Base-by-base conservation (phyloP, 257 asterid species). In the Eustoma russellianum region DNA sequence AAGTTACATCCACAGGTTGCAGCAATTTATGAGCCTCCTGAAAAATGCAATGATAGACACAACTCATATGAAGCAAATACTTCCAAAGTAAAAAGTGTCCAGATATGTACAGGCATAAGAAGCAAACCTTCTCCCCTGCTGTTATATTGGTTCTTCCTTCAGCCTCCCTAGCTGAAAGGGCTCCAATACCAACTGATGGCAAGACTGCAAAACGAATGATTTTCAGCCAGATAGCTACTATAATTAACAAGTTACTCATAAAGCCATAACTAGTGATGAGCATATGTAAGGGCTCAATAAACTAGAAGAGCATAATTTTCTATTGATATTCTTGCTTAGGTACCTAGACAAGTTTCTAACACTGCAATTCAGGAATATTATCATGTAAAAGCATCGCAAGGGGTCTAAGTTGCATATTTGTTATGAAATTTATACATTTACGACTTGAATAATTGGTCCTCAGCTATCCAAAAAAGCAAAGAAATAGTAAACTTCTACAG, bases 91-190 rank as follows among this genome's bases (percentile, higher is more conserved):
- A 50, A 17, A 5, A 35, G 30, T 24, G 30, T 24, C 30, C 30
- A 24, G 2, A 24, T 24, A 4, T 38, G 43, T 38, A 7, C 7
- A 3, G 19, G 53, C 48, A 45, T 30, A 41, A 64, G 16, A 46
- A 59, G 60, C 56, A 54, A 63, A 85, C 97, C 95, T 85, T 92
- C 61, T 88, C 98, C 57, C 86, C 97, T 18, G 91, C 77, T 18
- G 95, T 77, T 46, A 79, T 69, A 75, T 82, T 88, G 71, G 88
- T 77, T 76, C 95, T 77, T 66, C 97, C 98, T 68, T 92, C 98
- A 35, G 98, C 94, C 76, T 92, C 98, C 75, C 98, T 82, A 50
- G 91, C 84, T 65, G 98, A 85, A 71, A 92, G 94, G 73, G 97
- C 93, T 66, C 95, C 97, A 62, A 88, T 64, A 59, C 98, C 98